Percentiles rank a stretch among this genome's conserved stretches.
phyloP scores from a whole-genome alignment of 768 basidiomycete species.

The Naganishia friedmannii region DNA sequence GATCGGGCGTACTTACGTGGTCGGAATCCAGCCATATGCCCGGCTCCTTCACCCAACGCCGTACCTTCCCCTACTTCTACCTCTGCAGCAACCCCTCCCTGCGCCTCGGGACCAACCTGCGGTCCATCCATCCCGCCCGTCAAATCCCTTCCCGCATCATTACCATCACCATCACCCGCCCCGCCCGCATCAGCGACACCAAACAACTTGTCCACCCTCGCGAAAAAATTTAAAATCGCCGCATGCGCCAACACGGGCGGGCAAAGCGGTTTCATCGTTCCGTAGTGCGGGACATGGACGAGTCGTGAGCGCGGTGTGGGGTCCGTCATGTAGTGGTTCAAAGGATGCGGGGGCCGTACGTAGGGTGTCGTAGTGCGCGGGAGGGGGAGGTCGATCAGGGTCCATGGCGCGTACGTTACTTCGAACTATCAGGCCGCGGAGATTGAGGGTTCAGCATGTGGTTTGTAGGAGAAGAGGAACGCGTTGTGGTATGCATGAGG shows the following conservation, averaged over 20 bases:
- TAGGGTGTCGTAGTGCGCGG: slow-evolving; percentile 25
- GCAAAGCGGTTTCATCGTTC: slow-evolving; percentile 41
- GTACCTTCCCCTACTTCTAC: slow-evolving; percentile 4
- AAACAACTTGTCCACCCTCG: slow-evolving; percentile 18
- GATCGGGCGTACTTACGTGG: slow-evolving; percentile 29
- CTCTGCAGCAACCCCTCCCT: background rate
- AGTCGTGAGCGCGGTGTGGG: slow-evolving; percentile 38
- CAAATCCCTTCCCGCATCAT: slow-evolving; percentile 33
- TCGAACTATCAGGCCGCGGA: slow-evolving; percentile 50
- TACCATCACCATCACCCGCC: slow-evolving; percentile 13
- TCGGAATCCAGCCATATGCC: slow-evolving; percentile 13
- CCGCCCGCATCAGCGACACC: slow-evolving; percentile 8
- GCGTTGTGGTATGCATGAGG: background rate
- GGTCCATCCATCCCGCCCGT: slow-evolving; percentile 26
- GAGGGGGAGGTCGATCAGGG: slow-evolving; percentile 48
- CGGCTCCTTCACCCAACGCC: background rate
- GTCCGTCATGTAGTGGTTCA: slow-evolving; percentile 50
- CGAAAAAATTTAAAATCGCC: slow-evolving; percentile 53
- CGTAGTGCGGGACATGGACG: slow-evolving; percentile 48
- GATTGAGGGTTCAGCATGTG: too few relatives aligned
- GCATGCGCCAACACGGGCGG: slow-evolving; percentile 53
- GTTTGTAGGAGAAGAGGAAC: background rate
- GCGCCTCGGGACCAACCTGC: background rate
- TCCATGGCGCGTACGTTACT: slow-evolving; percentile 52
- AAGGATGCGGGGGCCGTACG: background rate